Conservation (phyloP, 345 rosid species). For the Aquilaria malaccensis region DNA sequence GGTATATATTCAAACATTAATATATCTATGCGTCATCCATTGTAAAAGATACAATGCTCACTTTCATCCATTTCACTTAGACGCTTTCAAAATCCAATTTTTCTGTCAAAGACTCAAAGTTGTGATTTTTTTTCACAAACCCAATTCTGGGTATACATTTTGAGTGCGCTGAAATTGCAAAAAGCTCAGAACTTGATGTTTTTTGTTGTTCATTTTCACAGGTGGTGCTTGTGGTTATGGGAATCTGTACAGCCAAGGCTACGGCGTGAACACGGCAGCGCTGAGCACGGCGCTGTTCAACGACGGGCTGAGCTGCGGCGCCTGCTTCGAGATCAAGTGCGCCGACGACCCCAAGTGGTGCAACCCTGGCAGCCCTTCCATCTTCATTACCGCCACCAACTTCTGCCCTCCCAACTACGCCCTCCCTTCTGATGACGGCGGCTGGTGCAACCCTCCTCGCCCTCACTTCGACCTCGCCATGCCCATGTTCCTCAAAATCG, state of each 20-base stretch:
- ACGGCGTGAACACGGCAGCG: slow-evolving; percentile 95
- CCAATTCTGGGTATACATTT: no score
- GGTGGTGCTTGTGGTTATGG: slow-evolving; percentile 99
- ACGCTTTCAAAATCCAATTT: no score
- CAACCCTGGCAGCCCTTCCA: slow-evolving; percentile 68
- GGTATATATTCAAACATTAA: slow-evolving; percentile 23
- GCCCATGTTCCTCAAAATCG: slow-evolving; percentile 98
- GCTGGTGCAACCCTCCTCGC: slow-evolving; percentile 99
- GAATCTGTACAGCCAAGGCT: slow-evolving; percentile 90
- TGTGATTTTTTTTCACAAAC: no score
- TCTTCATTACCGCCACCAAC: slow-evolving; percentile 81
- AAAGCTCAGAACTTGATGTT: background rate
- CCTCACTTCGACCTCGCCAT: slow-evolving; percentile 93
- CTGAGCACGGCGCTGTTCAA: slow-evolving; percentile 89
- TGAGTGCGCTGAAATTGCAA: no score
- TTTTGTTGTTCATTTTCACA: slow-evolving; percentile 11
- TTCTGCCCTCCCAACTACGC: slow-evolving; percentile 96
- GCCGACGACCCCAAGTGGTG: slow-evolving; percentile 78
- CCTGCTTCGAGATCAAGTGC: slow-evolving; percentile 91
- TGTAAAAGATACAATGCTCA: no score
- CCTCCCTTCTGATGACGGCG: slow-evolving; percentile 72
- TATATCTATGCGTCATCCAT: no score
- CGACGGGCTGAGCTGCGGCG: slow-evolving; percentile 84
- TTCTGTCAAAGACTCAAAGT: background rate
- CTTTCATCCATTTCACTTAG: no score